Evolutionary conservation across 306 rosid species (phyloP).

Genomic region (Abrus precatorius): DNA sequence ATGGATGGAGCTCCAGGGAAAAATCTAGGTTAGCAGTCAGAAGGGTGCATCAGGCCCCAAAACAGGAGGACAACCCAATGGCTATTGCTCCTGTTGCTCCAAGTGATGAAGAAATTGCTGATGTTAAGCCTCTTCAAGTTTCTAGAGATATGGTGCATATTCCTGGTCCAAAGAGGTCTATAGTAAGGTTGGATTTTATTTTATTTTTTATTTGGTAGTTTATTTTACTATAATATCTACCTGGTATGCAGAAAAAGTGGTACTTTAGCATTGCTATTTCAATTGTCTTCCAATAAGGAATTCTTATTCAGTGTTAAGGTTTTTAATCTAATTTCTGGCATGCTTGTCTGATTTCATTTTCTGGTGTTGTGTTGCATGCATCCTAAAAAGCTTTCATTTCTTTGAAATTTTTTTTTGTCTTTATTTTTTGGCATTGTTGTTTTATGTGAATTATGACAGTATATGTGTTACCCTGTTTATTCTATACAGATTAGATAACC

Average conservation of each 20-base stretch:
- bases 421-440: background rate
- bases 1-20: conserved; percentile 95
- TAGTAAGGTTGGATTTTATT: conserved; percentile 66
- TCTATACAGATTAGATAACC: conserved; percentile 79
- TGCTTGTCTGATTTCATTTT: conserved; percentile 28
- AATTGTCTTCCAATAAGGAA: conserved; percentile 27
- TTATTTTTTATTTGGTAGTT: conserved; percentile 30
- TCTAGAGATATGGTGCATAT: conserved; percentile 62
- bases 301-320: conserved; percentile 22
- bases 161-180: conserved; percentile 74
- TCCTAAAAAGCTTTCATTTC: conserved; percentile 32
- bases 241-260: conserved; percentile 32
- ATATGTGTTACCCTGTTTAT: conserved; percentile 35
- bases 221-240: conserved; percentile 34
- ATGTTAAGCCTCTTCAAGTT: conserved; percentile 67
- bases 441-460: conserved; percentile 25
- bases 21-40: conserved; percentile 72
- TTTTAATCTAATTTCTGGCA: conserved; percentile 14
- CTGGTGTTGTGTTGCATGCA: conserved; percentile 4
- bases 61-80: conserved; percentile 70
- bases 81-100: conserved; percentile 54
- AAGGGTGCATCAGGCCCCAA: conserved; percentile 68
- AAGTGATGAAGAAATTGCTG: conserved; percentile 83
- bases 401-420: conserved; percentile 9
- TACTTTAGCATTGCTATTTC: background rate